A percentile compares a stretch with the other conserved stretches of the same genome.
Conservation (phyloP, 106 monocot species). For the Acorus gramineus region DNA sequence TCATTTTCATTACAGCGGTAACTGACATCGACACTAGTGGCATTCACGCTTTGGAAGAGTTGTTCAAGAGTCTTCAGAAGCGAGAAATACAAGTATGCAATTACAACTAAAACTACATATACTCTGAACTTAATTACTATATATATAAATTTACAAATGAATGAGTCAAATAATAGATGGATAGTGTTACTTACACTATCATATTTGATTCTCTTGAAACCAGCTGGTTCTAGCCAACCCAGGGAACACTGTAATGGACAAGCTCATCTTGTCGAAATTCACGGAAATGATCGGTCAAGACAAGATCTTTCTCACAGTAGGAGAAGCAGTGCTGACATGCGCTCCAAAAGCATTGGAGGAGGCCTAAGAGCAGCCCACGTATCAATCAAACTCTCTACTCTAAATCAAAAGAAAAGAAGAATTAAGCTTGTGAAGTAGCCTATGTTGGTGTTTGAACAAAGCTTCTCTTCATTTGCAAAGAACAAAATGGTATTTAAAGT, state of each 20-base stretch:
- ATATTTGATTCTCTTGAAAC: neutral
- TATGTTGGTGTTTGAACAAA: too few relatives aligned
- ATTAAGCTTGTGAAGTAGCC: too few relatives aligned
- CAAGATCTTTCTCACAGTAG: slow-evolving; percentile 1
- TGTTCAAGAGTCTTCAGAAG: slow-evolving; percentile 14
- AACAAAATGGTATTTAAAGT: too few relatives aligned
- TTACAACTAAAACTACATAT: too few relatives aligned
- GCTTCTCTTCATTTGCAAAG: too few relatives aligned
- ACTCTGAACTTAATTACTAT: too few relatives aligned
- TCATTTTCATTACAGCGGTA: slow-evolving; percentile 13
- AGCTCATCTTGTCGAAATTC: neutral
- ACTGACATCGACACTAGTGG: slow-evolving; percentile 25
- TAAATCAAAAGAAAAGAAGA: too few relatives aligned
- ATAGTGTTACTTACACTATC: slow-evolving; percentile 1
- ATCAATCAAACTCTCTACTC: too few relatives aligned
- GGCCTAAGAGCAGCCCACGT: neutral
- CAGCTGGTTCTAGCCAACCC: slow-evolving; percentile 4
- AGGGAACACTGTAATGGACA: neutral
- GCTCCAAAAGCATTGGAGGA: slow-evolving; percentile 2
- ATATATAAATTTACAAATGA: too few relatives aligned
- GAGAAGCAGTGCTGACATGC: neutral
- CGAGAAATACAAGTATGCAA: slow-evolving; percentile 10
- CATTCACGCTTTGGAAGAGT: slow-evolving; percentile 18
- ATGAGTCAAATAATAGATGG: too few relatives aligned
- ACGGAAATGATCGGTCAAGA: neutral